Evolutionary conservation across 176 grass and related monocot genomes (phyloP).

Genomic region (Oryza rufipogon): DNA sequence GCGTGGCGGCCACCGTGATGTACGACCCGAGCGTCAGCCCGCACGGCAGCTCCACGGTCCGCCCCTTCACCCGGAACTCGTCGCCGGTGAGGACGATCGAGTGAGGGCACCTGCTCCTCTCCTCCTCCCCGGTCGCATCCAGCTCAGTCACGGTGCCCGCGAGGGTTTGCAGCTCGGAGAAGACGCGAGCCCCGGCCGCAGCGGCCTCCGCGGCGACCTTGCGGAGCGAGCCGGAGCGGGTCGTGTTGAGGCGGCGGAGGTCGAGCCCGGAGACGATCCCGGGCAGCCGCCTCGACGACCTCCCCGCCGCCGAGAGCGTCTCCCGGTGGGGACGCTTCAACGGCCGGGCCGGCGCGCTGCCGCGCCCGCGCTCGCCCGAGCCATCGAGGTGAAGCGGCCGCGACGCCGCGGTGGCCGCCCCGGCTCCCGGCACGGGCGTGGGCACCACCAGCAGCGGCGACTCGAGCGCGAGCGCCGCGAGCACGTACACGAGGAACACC

Average conservation of each 20-base stretch:
- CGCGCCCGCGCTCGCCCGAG: neutral
- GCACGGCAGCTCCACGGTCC: constrained; percentile 77
- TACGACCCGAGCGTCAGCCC: constrained; percentile 90
- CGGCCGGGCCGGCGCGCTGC: constrained; percentile 40
- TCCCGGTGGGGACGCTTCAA: constrained; percentile 44
- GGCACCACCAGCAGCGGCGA: constrained; percentile 57
- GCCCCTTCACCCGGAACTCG: constrained; percentile 61
- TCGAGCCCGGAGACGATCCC: constrained; percentile 66
- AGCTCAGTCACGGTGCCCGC: neutral
- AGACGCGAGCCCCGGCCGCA: constrained; percentile 56
- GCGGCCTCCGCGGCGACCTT: constrained; percentile 70
- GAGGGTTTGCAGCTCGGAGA: constrained; percentile 50
- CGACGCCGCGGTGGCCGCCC: neutral
- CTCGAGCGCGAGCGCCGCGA: constrained; percentile 52
- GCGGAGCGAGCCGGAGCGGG: constrained; percentile 56
- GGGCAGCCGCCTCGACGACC: neutral
- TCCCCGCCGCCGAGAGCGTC: constrained; percentile 37
- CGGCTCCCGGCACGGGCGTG: constrained; percentile 24
- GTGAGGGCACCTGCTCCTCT: constrained; percentile 71
- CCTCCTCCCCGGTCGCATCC: constrained; percentile 12
- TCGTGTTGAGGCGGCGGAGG: constrained; percentile 59
- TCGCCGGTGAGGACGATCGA: constrained; percentile 66
- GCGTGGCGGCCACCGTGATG: constrained; percentile 79
- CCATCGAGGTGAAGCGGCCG: constrained; percentile 42
- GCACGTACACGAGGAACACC: constrained; percentile 51